Base-by-base conservation (phyloP, 805 yeast species). In the Limtongozyma cylindracea region DNA sequence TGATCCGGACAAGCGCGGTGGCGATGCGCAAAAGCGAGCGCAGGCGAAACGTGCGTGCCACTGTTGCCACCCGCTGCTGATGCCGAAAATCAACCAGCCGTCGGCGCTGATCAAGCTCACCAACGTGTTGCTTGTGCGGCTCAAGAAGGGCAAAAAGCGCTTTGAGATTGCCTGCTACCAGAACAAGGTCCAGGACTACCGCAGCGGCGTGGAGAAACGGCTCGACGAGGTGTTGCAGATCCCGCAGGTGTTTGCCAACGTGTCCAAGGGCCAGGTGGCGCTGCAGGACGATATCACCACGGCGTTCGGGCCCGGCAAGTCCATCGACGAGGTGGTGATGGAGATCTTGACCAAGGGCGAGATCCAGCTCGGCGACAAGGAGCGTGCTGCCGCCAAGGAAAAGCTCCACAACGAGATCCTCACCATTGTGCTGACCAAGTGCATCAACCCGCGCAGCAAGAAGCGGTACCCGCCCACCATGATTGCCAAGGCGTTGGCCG, bases 111-210 rank as follows among this genome's bases (percentile, higher is more conserved):
- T 88, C 30, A 73, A 67, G 39, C 58, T 88, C 35, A 88, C 98
- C 23, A 88, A 88, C 43, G 96, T 88, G 16, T 80, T 96, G 14
- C 53, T 84, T 26, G 95, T 88, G 20, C 59, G 88, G 21, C 66
- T 88, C 65, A 74, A 72, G 35, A 80, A 77, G 41, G 94, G 82
- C 19, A 78, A 77, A 39, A 76, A 77, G 43, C 53, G 94, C 31
- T 88, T 80, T 34, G 98, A 88, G 44, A 61, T 88, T 20, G 96
- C 96, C 0, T 88, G 98, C 38, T 88, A 88, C 42, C 93, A 77
- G 38, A 88, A 88, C 37, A 88, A 88, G 39, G 94, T 88, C 4
- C 96, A 84, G 41, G 98, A 88, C 42, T 88, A 80, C 65, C 56
- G 95, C 33, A 59, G 62, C 28, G 74, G 72, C 26, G 66, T 76